Base-by-base conservation (phyloP, 2,329 filamentous ascomycete species). In the Aspergillus persii region DNA sequence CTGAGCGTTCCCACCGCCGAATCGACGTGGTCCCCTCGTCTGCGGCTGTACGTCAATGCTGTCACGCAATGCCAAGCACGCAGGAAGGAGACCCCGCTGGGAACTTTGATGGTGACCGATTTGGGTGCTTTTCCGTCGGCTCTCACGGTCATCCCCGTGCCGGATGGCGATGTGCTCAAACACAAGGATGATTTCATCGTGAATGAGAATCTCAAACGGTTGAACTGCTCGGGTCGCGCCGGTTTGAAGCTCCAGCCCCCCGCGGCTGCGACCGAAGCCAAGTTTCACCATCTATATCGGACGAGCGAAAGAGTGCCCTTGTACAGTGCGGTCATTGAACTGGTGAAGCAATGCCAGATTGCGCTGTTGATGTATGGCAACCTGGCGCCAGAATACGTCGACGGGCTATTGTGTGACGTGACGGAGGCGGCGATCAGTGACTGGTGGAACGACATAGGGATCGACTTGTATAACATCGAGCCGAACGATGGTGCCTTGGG, bases 391-490 rank as follows among this genome's bases (percentile, higher is more conserved):
- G 90, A 93, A 64, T 98, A 96, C 72, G 90, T 91, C 7, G 95
- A 99, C 69, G 95, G 95, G 0, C 78, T 97, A 27, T 83, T 99
- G 3, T 99, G 95, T 73, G 95, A 99, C 77, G 83, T 95, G 48
- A 98, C 95, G 0, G 95, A 99, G 74, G 88, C 84, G 62, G 92
- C 93, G 1, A 87, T 98, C 67, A 89, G 88, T 62, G 91, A 97
- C 73, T 99, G 95, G 95, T 98, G 95, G 95, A 88, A 90, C 1
- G 91, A 96, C 69, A 89, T 97, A 60, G 95, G 95, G 1, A 89
- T 88, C 0, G 94, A 98, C 65, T 89, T 95, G 69, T 97, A 94
- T 79, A 96, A 94, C 57, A 86, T 92, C 36, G 95, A 98, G 74
- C 94, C 95, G 1, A 90, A 89, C 8, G 95, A 99, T 76, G 94